A percentile compares a stretch with the other conserved stretches of the same genome.
Conservation (phyloP, 2,329 filamentous ascomycete species). For the Apiospora sp. region DNA sequence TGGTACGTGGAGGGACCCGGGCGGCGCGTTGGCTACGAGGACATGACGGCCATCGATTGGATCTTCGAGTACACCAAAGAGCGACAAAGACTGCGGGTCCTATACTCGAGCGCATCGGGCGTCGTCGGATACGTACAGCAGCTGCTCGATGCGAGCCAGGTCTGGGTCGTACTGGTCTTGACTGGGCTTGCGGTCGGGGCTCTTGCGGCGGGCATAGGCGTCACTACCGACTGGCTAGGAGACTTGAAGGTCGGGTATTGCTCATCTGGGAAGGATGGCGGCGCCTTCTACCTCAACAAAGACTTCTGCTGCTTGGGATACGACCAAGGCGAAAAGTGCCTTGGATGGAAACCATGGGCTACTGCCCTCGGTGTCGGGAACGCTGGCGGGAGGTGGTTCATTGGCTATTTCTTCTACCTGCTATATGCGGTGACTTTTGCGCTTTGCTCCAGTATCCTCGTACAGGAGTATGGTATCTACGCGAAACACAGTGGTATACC, state of each 20-base stretch:
- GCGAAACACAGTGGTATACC: conserved; percentile 96
- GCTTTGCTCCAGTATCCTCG: conserved; percentile 77
- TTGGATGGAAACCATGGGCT: conserved; percentile 89
- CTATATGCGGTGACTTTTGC: conserved; percentile 86
- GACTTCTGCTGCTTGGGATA: conserved; percentile 94
- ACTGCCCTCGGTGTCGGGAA: conserved; percentile 73
- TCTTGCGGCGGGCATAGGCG: conserved; percentile 87
- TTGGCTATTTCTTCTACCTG: conserved; percentile 89
- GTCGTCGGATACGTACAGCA: conserved; percentile 76
- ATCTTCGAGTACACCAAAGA: conserved; percentile 99
- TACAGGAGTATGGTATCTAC: conserved; percentile 84
- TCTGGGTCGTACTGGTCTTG: conserved; percentile 88
- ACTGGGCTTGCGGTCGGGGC: conserved; percentile 85
- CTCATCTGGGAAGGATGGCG: conserved; percentile 75
- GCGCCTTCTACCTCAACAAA: conserved; percentile 89
- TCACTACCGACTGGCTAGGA: conserved; percentile 90
- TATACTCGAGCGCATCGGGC: conserved; percentile 74
- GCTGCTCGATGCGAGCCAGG: conserved; percentile 84
- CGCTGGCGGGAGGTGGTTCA: conserved; percentile 75
- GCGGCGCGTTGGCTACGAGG: conserved; percentile 90
- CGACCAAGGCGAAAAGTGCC: conserved; percentile 81
- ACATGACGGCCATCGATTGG: conserved; percentile 98
- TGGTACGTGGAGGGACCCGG: conserved; percentile 93
- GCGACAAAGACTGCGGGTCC: conserved; percentile 81
- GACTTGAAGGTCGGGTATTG: conserved; percentile 94